phyloP scores from a whole-genome alignment of 2,329 filamentous ascomycete species.

The Arthrobotrys sinensis region DNA sequence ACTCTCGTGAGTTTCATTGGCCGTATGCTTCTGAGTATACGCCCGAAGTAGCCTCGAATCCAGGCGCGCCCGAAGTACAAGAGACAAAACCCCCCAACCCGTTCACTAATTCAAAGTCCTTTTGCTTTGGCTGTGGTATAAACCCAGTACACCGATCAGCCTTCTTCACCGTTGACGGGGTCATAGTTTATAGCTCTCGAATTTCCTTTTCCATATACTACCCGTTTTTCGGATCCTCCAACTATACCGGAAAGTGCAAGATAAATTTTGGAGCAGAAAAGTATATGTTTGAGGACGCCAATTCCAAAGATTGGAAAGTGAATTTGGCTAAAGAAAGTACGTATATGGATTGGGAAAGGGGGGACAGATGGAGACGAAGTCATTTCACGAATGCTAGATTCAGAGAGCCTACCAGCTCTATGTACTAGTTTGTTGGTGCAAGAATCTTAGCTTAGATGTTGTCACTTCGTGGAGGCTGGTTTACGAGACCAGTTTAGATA shows the following conservation, averaged over 20 bases:
- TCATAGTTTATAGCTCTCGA: neutral
- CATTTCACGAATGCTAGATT: too few species aligned
- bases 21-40: neutral
- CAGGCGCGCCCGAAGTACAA: neutral
- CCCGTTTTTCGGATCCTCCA: neutral
- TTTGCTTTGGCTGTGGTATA: slow-evolving; percentile 22
- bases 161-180: slow-evolving; percentile 28
- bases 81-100: neutral
- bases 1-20: neutral
- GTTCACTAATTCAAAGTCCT: neutral
- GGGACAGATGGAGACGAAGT: neutral
- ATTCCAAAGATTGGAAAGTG: slow-evolving; percentile 5
- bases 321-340: neutral
- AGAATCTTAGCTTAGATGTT: too few species aligned
- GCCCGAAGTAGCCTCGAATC: too few species aligned
- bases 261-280: slow-evolving; percentile 38
- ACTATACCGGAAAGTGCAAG: neutral
- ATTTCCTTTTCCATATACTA: neutral
- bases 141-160: neutral
- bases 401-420: too few species aligned
- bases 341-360: neutral
- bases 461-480: too few species aligned
- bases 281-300: slow-evolving; percentile 30
- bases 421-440: too few species aligned
- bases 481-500: too few species aligned